These are phyloP conservation scores for Xerocomellus intermedius DNA, from an alignment of 768 basidiomycete species.

Conservation along the genomic window DNA sequence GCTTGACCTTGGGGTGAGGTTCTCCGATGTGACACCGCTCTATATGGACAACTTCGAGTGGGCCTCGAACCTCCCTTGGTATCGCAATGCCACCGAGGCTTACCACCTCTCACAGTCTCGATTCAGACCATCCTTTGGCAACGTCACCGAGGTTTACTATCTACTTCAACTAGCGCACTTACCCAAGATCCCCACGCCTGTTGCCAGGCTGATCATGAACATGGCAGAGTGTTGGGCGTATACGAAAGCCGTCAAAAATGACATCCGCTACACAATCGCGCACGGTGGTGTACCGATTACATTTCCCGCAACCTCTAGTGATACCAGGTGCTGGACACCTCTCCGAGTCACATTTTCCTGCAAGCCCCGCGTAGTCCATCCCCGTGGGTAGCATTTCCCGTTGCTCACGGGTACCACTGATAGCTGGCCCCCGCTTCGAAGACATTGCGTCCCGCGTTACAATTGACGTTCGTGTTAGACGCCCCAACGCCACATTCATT, in stretches of 20 bases:
- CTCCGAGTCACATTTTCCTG: too few relatives aligned
- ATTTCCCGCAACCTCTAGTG: not conserved
- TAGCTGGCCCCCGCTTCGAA: too few relatives aligned
- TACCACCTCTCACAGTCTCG: not conserved
- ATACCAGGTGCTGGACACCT: not conserved
- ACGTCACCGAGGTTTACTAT: not conserved
- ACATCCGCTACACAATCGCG: not conserved
- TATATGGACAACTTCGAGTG: not conserved
- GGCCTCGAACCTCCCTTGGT: not conserved
- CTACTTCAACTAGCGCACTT: not conserved
- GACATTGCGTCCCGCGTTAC: too few relatives aligned
- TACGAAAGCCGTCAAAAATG: not conserved
- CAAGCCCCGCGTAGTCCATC: too few relatives aligned
- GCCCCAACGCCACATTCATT: not conserved
- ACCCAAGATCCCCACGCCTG: not conserved
- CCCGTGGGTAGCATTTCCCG: too few relatives aligned
- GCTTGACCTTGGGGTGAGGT: not conserved
- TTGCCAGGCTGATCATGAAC: not conserved
- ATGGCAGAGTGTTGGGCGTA: not conserved
- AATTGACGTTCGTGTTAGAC: not conserved
- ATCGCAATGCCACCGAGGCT: not conserved
- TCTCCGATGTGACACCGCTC: not conserved
- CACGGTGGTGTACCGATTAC: not conserved
- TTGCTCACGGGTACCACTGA: too few relatives aligned
- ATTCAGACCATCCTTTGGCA: not conserved